These are phyloP conservation scores for Cephaloascus albidus DNA, from an alignment of 805 yeast genomes.

Conservation along the genomic window DNA sequence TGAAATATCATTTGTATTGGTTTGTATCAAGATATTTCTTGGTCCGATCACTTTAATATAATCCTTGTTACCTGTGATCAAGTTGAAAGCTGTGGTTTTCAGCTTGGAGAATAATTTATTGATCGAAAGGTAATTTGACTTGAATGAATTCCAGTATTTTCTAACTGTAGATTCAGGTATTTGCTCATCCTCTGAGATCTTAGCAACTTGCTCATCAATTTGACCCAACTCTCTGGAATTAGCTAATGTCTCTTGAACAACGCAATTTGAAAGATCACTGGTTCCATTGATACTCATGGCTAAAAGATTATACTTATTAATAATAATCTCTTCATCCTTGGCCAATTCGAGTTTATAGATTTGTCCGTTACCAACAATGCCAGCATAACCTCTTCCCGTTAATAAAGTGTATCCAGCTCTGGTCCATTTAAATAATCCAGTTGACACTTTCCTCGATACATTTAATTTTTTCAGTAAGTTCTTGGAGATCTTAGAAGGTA, in stretches of 20 bases:
- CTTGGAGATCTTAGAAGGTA: constrained; percentile 30
- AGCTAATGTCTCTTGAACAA: constrained; percentile 15
- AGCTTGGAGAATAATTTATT: background rate
- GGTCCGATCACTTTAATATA: constrained; percentile 50
- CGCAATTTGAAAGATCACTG: constrained; percentile 31
- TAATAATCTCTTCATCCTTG: constrained; percentile 37
- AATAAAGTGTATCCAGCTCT: constrained; percentile 35
- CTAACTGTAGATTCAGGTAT: background rate
- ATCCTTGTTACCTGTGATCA: constrained; percentile 21
- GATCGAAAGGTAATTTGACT: constrained; percentile 1
- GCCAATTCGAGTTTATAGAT: constrained; percentile 36
- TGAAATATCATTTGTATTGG: constrained; percentile 17
- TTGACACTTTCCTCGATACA: constrained; percentile 14
- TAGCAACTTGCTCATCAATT: background rate
- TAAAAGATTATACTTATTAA: constrained; percentile 35
- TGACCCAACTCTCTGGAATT: background rate
- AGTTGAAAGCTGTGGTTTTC: background rate
- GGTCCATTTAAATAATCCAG: constrained; percentile 29
- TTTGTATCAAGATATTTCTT: constrained; percentile 37
- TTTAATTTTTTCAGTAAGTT: constrained; percentile 14
- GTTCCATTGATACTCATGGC: constrained; percentile 43
- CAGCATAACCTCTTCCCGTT: constrained; percentile 50
- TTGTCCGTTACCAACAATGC: constrained; percentile 46
- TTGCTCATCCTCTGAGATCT: background rate
- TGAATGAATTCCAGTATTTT: background rate